phyloP scores from a whole-genome alignment of 257 asterid species.

The Rehmannia glutinosa region DNA sequence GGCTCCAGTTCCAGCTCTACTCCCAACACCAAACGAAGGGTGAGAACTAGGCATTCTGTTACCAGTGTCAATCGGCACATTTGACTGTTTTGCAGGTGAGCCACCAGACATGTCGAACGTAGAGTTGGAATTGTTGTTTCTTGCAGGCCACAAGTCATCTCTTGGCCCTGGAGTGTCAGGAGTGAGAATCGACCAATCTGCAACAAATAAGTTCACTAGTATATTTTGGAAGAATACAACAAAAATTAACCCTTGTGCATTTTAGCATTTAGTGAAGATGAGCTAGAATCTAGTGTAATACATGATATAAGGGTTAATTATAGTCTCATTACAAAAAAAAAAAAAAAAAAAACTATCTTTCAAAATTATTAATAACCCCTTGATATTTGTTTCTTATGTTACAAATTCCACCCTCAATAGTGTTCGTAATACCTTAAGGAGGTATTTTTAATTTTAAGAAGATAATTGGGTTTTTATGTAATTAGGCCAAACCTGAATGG shows the following conservation, averaged over 20 bases:
- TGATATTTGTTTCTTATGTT: too few relatives aligned
- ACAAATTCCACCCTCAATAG: too few relatives aligned
- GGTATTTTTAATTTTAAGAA: too few relatives aligned
- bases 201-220: constrained; percentile 58
- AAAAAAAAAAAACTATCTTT: background rate
- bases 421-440: too few relatives aligned
- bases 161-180: constrained; percentile 99
- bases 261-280: too few relatives aligned
- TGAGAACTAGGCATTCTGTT: constrained; percentile 60
- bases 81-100: constrained; percentile 63
- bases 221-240: constrained; percentile 36
- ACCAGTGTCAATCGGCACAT: constrained; percentile 48
- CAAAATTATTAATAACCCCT: background rate
- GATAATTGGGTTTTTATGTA: too few relatives aligned
- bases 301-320: too few relatives aligned
- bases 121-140: constrained; percentile 63
- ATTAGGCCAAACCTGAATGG: background rate
- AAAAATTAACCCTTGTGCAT: background rate
- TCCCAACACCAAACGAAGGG: constrained; percentile 46
- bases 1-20: constrained; percentile 50
- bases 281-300: too few relatives aligned
- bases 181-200: constrained; percentile 89
- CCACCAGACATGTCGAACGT: constrained; percentile 60
- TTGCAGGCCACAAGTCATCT: constrained; percentile 79
- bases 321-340: background rate